phyloP scores from a whole-genome alignment of 305 asterid genomes.

The Fraxinus xanthoxyloides region DNA sequence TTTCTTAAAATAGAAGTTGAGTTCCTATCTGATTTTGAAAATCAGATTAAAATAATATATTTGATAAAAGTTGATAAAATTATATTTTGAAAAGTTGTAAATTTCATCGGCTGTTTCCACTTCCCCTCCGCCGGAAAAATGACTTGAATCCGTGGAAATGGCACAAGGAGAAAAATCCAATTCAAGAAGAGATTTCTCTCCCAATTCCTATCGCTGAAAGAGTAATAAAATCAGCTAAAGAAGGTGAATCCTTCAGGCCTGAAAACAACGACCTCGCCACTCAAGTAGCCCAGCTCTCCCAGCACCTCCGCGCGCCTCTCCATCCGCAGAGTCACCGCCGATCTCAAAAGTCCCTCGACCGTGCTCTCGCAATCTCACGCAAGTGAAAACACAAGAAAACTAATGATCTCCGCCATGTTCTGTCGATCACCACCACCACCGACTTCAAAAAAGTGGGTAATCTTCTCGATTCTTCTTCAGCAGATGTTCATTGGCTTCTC shows the following conservation, averaged over 20 bases:
- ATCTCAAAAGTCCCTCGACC: slow-evolving; percentile 48
- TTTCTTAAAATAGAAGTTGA: no score
- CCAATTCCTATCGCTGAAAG: slow-evolving; percentile 58
- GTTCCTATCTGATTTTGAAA: no score
- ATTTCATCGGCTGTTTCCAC: neutral
- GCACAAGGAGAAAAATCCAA: slow-evolving; percentile 41
- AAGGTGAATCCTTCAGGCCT: slow-evolving; percentile 47
- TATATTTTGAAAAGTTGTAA: no score
- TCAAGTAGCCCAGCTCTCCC: slow-evolving; percentile 42
- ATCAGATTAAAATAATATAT: neutral
- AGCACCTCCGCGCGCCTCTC: slow-evolving; percentile 66
- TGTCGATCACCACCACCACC: slow-evolving; percentile 54
- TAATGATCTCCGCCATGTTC: slow-evolving; percentile 55
- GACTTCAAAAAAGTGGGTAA: slow-evolving; percentile 45
- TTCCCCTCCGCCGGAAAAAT: neutral
- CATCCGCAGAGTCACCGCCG: slow-evolving; percentile 52
- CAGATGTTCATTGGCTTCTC: slow-evolving; percentile 59
- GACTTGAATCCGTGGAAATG: slow-evolving; percentile 4
- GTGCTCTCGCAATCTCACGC: slow-evolving; percentile 48
- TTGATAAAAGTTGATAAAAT: no score
- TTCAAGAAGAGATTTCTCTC: slow-evolving; percentile 51
- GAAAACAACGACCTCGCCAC: slow-evolving; percentile 43
- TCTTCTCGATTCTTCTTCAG: slow-evolving; percentile 44
- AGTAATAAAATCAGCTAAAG: slow-evolving; percentile 47
- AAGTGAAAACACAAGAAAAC: slow-evolving; percentile 51